Conservation (phyloP, 2,329 filamentous ascomycete species). For the Ophiostoma quercus region DNA sequence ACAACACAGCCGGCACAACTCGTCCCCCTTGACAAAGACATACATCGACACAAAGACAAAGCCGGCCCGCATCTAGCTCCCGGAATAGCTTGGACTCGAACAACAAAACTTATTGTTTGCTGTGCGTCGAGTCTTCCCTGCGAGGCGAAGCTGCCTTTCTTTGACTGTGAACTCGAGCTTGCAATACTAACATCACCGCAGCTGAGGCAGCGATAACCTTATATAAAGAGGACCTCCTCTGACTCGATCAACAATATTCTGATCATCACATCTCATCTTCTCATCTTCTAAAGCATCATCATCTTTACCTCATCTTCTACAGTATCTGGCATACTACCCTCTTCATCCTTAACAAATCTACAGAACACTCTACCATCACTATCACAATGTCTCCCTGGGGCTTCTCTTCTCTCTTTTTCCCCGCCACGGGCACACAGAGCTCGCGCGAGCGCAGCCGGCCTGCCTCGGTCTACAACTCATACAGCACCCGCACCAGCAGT, state of each 20-base stretch:
- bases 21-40: neutral
- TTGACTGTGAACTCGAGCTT: neutral
- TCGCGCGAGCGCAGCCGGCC: neutral
- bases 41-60: neutral
- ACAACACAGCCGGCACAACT: neutral
- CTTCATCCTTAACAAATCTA: neutral
- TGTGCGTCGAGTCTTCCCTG: neutral
- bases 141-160: neutral
- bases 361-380: neutral
- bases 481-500: neutral
- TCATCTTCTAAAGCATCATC: neutral
- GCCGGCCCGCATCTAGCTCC: slow-evolving; percentile 1
- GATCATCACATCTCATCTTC: neutral
- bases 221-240: neutral
- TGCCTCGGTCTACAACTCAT: neutral
- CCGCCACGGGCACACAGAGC: neutral
- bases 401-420: neutral
- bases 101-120: slow-evolving; percentile 1
- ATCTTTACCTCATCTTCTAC: neutral
- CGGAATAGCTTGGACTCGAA: slow-evolving; percentile 6
- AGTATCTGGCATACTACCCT: neutral
- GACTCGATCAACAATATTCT: neutral
- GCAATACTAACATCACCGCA: neutral
- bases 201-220: neutral
- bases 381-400: slow-evolving; percentile 9